These are phyloP conservation scores for Xylaria sp. DNA, from an alignment of 2,329 filamentous ascomycete genomes.

Conservation along the genomic window DNA sequence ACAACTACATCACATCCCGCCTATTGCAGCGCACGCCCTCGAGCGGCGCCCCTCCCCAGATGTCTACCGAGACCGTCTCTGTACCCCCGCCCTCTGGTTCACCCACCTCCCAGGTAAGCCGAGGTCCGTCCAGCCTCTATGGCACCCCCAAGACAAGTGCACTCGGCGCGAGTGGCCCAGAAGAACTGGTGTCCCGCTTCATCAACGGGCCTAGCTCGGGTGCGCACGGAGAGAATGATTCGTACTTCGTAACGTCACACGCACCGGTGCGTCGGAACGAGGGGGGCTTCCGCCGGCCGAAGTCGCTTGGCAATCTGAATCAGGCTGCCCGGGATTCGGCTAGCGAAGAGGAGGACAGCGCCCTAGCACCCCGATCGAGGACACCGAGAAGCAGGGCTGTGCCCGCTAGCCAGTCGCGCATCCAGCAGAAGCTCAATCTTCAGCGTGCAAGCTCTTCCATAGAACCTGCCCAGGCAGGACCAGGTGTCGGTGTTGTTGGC, in stretches of 20 bases:
- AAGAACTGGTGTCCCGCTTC: conserved; percentile 68
- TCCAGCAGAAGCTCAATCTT: conserved; percentile 79
- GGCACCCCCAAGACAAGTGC: conserved; percentile 48
- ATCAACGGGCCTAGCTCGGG: conserved; percentile 62
- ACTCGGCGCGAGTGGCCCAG: conserved; percentile 54
- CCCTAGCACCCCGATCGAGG: conserved; percentile 58
- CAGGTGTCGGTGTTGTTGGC: conserved; percentile 53
- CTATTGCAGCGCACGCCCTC: conserved; percentile 72
- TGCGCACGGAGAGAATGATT: conserved; percentile 59
- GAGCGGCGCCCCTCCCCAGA: conserved; percentile 69
- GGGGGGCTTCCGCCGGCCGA: conserved; percentile 52
- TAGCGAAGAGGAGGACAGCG: conserved; percentile 55
- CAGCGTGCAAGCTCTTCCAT: conserved; percentile 78
- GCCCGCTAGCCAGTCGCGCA: conserved; percentile 69
- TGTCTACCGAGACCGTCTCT: conserved; percentile 68
- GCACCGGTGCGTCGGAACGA: conserved; percentile 49
- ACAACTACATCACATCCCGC: conserved; percentile 73
- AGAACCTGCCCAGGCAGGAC: conserved; percentile 65
- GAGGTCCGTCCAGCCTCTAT: conserved; percentile 52
- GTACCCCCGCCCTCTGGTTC: conserved; percentile 53
- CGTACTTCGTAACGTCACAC: conserved; percentile 58
- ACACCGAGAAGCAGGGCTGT: conserved; percentile 53
- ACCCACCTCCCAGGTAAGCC: conserved; percentile 52
- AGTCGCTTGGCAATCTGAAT: conserved; percentile 54
- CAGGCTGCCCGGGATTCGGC: conserved; percentile 44